Percentiles rank a stretch among this genome's conserved stretches.
These are phyloP conservation scores for Fusarium temperatum DNA, from an alignment of 2,329 filamentous ascomycete genomes.

Conservation along the genomic window DNA sequence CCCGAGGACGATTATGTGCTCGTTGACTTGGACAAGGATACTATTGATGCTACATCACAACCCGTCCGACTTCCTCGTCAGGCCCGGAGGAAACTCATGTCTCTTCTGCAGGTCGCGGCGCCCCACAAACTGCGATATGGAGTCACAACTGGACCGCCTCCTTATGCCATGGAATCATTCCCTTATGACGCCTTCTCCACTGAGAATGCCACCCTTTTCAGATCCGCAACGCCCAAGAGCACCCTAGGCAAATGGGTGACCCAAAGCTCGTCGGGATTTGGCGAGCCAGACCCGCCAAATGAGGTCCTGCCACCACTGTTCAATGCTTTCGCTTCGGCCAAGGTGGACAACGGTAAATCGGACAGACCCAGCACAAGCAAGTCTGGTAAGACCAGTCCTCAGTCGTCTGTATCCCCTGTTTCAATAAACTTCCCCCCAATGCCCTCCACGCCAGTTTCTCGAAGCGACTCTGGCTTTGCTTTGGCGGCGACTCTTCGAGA, in stretches of 20 bases:
- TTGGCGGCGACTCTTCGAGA: constrained; percentile 87
- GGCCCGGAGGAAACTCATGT: constrained; percentile 87
- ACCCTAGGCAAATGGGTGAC: constrained; percentile 86
- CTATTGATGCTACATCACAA: constrained; percentile 82
- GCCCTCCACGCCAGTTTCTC: constrained; percentile 81
- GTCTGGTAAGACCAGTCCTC: constrained; percentile 69
- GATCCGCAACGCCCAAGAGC: constrained; percentile 72
- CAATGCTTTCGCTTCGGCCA: constrained; percentile 88
- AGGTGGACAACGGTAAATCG: constrained; percentile 69
- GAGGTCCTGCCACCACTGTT: constrained; percentile 74
- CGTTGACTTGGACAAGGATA: constrained; percentile 91
- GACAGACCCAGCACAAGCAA: constrained; percentile 83
- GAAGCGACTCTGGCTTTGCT: constrained; percentile 91
- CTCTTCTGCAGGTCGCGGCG: constrained; percentile 87
- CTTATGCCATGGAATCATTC: constrained; percentile 92
- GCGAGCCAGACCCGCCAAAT: constrained; percentile 65
- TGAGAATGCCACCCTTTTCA: constrained; percentile 84
- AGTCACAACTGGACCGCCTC: constrained; percentile 86
- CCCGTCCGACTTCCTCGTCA: constrained; percentile 86
- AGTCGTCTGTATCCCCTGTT: constrained; percentile 76
- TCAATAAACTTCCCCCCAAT: constrained; percentile 81
- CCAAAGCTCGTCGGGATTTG: constrained; percentile 89
- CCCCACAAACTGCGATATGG: constrained; percentile 89
- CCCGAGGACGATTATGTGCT: constrained; percentile 96
- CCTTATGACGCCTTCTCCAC: constrained; percentile 90